phyloP scores from a whole-genome alignment of 768 basidiomycete genomes.

The Trametes villosa region DNA sequence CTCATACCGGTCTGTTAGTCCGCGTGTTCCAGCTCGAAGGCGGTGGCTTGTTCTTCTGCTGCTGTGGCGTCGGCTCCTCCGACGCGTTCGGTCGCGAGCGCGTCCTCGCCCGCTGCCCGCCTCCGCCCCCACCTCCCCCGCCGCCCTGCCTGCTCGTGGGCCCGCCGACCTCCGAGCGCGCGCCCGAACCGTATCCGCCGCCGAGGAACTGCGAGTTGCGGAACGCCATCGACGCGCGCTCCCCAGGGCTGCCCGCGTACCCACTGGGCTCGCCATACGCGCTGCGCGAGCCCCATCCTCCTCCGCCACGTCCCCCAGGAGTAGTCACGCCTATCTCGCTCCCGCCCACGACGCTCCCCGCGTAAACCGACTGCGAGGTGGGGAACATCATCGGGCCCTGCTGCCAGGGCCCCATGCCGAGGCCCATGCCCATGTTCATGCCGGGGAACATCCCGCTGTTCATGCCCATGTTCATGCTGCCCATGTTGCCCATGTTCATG shows the following conservation, averaged over 20 bases:
- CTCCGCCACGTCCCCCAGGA: conserved; percentile 37
- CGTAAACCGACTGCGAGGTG: conserved; percentile 58
- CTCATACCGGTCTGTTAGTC: conserved; percentile 18
- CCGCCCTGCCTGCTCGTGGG: conserved; percentile 21
- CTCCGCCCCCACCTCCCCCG: neutral
- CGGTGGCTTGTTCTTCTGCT: conserved; percentile 28
- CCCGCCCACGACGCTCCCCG: conserved; percentile 69
- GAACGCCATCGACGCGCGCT: conserved; percentile 32
- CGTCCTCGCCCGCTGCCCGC: conserved; percentile 32
- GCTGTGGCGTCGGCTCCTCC: conserved; percentile 22
- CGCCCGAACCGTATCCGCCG: conserved; percentile 17
- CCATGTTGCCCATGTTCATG: conserved; percentile 34
- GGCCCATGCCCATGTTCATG: conserved; percentile 31
- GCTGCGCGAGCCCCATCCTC: conserved; percentile 58
- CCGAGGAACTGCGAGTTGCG: conserved; percentile 20
- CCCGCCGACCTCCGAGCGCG: conserved; percentile 15
- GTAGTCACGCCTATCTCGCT: conserved; percentile 38
- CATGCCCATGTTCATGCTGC: conserved; percentile 34
- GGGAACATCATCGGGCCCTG: conserved; percentile 54
- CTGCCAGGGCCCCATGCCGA: conserved; percentile 32
- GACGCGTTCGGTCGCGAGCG: conserved; percentile 39
- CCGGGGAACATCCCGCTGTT: conserved; percentile 23
- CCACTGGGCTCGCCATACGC: conserved; percentile 73
- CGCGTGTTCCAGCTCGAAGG: conserved; percentile 40
- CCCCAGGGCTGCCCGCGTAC: conserved; percentile 27